Base-by-base conservation (phyloP, 2,329 filamentous ascomycete species). In the Byssoonygena ceratinophila region DNA sequence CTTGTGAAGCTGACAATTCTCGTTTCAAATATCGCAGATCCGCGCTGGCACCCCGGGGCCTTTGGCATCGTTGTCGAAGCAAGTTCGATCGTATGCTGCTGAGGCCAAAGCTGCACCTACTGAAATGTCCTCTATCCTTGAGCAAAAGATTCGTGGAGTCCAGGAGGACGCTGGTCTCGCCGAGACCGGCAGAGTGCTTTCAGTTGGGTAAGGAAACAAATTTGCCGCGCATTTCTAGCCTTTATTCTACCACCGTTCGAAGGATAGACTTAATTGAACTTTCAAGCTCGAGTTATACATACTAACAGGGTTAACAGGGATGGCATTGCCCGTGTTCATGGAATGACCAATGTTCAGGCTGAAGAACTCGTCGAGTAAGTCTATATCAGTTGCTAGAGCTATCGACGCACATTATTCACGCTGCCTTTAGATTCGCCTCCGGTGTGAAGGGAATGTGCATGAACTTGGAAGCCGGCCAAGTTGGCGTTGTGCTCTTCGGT, bases 401-500 rank as follows among this genome's bases (percentile, higher is more conserved):
- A 40, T 20, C 5, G 55, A 59, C 53, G 54, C 31, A 53, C 59
- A 50, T 57, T 56, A 37, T 9, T 47, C 54, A 61, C 60, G 63
- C 61, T 54, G 54, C 57, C 14, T 56, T 55, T 63, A 96, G 90
- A 81, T 98, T 98, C 80, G 88, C 92, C 69, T 98, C 92, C 63
- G 92, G 92, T 75, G 92, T 97, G 77, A 97, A 97, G 85, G 92
- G 92, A 76, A 98, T 98, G 92, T 97, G 91, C 87, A 97, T 98
- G 91, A 98, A 98, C 87, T 84, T 98, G 77, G 92, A 98, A 80
- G 92, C 92, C 76, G 92, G 92, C 75, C 92, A 97, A 78, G 92
- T 98, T 79, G 92, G 92, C 95, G 90, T 98, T 70, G 92, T 98
- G 83, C 83, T 98, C 71, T 98, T 98, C 83, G 92, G 92, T 84